Base-by-base conservation (phyloP, 106 monocot species). In the Triglochin maritima region DNA sequence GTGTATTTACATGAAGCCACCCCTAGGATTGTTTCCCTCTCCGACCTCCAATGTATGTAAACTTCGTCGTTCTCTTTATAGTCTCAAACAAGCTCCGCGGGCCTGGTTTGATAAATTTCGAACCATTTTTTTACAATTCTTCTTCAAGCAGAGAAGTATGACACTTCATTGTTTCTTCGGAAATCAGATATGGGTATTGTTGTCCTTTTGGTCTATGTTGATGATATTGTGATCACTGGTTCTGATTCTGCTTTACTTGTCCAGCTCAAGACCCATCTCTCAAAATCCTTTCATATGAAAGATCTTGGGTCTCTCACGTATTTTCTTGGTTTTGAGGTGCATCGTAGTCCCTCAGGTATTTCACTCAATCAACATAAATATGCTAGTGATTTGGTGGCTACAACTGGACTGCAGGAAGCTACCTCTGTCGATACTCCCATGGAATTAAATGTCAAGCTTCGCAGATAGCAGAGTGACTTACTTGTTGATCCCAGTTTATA, bases 91-190 rank as follows among this genome's bases (percentile, higher is more conserved):
- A 65, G 67, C 52, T 41, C 53, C 17, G 6, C 15, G 29, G 42
- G 53, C 42, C 8, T 67, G 17, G 67, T 67, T 67, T 67, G 52
- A 52, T 3, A 67, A 67, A 53, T 53, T 67, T 67, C 50, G 29
- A 41, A 17, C 10, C 8, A 53, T 17, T 41, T 7, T 69, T 6
- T 42, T 56, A 4, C 3, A 17, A 9, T 17, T 6, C 4, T 17
- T 11, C 12, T 67, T 53, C 43, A 10, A 42, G 4, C 4, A 56
- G 44, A 69, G 45, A 11, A 57, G 9, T 57, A 44, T 69, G 68
- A 69, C 44, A 14, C 55, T 14, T 69, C 44, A 14, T 5, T 69
- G 42, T 69, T 69, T 44, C 7, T 57, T 9, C 4, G 56, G 7
- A 43, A 46, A 4, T 14, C 68, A 4, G 5, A 5, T 6, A 5